A percentile compares a stretch with the other conserved stretches of the same genome.
Evolutionary conservation across 352 stramenopile genomes (phyloP).

Genomic region (Blastocystis hominis): DNA sequence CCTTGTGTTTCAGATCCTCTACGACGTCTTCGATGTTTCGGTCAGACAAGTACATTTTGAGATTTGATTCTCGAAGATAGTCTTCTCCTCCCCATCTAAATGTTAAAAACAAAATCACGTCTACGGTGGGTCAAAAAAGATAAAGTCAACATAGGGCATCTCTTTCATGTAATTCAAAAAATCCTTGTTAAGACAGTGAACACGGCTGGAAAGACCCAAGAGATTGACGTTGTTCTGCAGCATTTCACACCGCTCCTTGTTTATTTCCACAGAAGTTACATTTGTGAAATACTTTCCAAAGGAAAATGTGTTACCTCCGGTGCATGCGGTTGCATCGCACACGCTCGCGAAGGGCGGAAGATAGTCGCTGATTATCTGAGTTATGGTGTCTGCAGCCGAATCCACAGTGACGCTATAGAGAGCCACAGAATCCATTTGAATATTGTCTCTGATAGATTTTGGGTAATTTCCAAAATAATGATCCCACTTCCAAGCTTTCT

Average conservation of each 20-base stretch:
- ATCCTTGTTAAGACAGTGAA: conserved; percentile 34
- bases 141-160: conserved; percentile 53
- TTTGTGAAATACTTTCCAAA: conserved; percentile 59
- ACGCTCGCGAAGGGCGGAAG: conserved; percentile 32
- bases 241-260: conserved; percentile 56
- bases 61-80: not conserved
- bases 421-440: conserved; percentile 61
- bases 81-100: conserved; percentile 53
- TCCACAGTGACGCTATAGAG: conserved; percentile 60
- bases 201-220: not conserved
- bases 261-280: conserved; percentile 59
- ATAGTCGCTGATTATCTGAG: not conserved
- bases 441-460: not conserved
- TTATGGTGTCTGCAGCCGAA: conserved; percentile 37
- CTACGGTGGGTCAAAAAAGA: conserved; percentile 55
- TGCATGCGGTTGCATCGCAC: conserved; percentile 61
- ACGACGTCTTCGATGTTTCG: not conserved
- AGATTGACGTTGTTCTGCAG: conserved; percentile 59
- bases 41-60: conserved; percentile 41
- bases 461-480: conserved; percentile 57
- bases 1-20: not conserved
- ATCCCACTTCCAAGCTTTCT: conserved; percentile 60
- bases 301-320: conserved; percentile 61
- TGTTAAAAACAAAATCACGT: not conserved
- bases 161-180: conserved; percentile 28